These are phyloP conservation scores for Acer saccharum DNA, from an alignment of 345 rosid genomes.

Conservation along the genomic window DNA sequence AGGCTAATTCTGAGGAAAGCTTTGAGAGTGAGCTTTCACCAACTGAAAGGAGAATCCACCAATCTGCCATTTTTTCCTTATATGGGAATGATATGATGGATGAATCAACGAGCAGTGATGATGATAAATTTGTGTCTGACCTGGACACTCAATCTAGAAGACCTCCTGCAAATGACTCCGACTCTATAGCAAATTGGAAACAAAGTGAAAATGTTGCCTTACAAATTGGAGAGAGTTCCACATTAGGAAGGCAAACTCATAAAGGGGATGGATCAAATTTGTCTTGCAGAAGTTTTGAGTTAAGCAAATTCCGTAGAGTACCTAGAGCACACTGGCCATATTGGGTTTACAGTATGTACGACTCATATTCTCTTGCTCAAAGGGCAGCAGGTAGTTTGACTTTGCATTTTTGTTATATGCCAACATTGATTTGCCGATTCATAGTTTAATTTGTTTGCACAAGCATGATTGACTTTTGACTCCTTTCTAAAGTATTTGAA, in stretches of 20 bases:
- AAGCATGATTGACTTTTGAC: constrained; percentile 1
- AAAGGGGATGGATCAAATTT: constrained; percentile 38
- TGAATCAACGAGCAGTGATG: constrained; percentile 74
- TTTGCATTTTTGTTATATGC: constrained; percentile 8
- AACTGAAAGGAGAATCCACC: constrained; percentile 64
- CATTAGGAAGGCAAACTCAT: constrained; percentile 31
- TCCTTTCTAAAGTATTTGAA: constrained; percentile 2
- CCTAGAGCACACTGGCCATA: constrained; percentile 82
- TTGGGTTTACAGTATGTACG: constrained; percentile 89
- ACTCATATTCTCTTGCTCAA: constrained; percentile 82
- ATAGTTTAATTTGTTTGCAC: background rate
- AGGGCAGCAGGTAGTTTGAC: constrained; percentile 76
- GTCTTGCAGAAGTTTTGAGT: constrained; percentile 28
- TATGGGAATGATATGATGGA: constrained; percentile 40
- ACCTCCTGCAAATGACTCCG: constrained; percentile 29
- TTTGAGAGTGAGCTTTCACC: constrained; percentile 81
- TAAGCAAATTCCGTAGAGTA: constrained; percentile 45
- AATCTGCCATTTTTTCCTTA: constrained; percentile 50
- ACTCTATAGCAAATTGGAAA: constrained; percentile 32
- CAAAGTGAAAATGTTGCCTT: constrained; percentile 27
- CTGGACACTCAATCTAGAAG: constrained; percentile 38
- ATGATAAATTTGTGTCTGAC: constrained; percentile 42
- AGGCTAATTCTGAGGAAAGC: constrained; percentile 69
- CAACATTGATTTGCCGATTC: background rate
- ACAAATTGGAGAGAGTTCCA: constrained; percentile 30